Percentiles rank a stretch among this genome's conserved stretches.
phyloP scores from a whole-genome alignment of 1,284 basidiomycete species.

The Cutaneotrichosporon sp. region DNA sequence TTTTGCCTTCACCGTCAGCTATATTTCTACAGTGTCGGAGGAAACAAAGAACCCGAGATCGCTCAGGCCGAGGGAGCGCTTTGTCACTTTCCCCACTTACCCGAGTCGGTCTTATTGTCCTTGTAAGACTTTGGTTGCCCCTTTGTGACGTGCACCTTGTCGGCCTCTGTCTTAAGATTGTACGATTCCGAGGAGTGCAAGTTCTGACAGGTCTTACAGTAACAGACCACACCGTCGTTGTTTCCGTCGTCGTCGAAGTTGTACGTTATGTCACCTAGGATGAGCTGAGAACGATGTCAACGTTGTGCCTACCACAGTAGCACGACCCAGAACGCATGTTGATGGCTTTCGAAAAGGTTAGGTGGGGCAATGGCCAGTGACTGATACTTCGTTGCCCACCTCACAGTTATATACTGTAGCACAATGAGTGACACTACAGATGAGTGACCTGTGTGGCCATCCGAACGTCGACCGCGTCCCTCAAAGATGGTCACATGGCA shows the following conservation, averaged over 20 bases:
- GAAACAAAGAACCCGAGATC: no score
- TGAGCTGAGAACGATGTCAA: background rate
- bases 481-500: no score
- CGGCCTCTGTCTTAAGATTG: slow-evolving; percentile 11
- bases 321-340: slow-evolving; percentile 10
- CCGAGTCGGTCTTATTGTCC: slow-evolving; percentile 11
- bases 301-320: slow-evolving; percentile 8
- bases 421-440: no score
- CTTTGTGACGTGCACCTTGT: slow-evolving; percentile 15
- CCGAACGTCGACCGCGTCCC: no score
- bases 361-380: no score
- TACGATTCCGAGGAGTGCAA: slow-evolving; percentile 11
- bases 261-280: slow-evolving; percentile 7
- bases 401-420: no score
- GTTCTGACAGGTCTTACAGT: slow-evolving; percentile 16
- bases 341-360: background rate
- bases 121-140: slow-evolving; percentile 11
- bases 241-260: slow-evolving; percentile 12
- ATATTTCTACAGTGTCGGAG: no score
- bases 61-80: no score
- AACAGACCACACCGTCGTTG: slow-evolving; percentile 14
- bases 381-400: no score
- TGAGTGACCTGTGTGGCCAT: no score
- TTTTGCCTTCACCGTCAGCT: slow-evolving; percentile 15
- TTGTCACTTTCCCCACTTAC: background rate